These are phyloP conservation scores for Daldinia bambusicola DNA, from an alignment of 495 filamentous ascomycete species.

Conservation along the genomic window DNA sequence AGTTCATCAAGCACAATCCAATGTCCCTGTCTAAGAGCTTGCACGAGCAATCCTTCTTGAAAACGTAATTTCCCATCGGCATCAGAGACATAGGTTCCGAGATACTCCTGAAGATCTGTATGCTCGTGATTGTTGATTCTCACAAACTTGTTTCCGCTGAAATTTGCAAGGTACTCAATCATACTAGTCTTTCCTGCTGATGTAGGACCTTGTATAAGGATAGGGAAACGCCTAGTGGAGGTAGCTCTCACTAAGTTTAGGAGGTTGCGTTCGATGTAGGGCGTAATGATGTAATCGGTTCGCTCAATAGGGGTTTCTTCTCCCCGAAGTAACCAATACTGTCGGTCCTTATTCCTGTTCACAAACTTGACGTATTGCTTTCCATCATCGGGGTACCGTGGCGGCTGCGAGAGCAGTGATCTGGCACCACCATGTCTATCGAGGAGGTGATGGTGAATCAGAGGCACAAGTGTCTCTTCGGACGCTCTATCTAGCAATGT, in stretches of 20 bases:
- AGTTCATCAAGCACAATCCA: slow-evolving; percentile 99
- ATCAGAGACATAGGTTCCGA: slow-evolving; percentile 91
- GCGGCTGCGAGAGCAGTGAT: slow-evolving; percentile 76
- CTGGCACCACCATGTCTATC: slow-evolving; percentile 70
- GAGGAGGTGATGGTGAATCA: slow-evolving; percentile 85
- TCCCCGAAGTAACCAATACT: slow-evolving; percentile 92
- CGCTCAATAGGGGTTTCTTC: slow-evolving; percentile 71
- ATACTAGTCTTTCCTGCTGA: slow-evolving; percentile 98
- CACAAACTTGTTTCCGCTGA: slow-evolving; percentile 95
- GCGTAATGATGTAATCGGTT: slow-evolving; percentile 93
- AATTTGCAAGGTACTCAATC: slow-evolving; percentile 97
- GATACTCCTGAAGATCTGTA: slow-evolving; percentile 96
- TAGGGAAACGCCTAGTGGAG: slow-evolving; percentile 89
- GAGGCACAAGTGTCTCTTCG: slow-evolving; percentile 76
- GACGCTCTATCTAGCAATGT: slow-evolving; percentile 85
- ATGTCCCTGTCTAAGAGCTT: slow-evolving; percentile 89
- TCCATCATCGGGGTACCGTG: slow-evolving; percentile 78
- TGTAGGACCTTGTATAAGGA: slow-evolving; percentile 96
- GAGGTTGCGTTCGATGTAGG: slow-evolving; percentile 92
- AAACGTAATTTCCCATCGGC: slow-evolving; percentile 85
- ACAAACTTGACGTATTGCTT: slow-evolving; percentile 81
- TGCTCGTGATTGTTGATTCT: slow-evolving; percentile 99
- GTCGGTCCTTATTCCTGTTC: slow-evolving; percentile 67
- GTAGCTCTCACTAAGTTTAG: slow-evolving; percentile 92
- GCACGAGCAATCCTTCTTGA: slow-evolving; percentile 93